phyloP scores from a whole-genome alignment of 169 alveolate genomes.

The Besnoitia besnoiti region DNA sequence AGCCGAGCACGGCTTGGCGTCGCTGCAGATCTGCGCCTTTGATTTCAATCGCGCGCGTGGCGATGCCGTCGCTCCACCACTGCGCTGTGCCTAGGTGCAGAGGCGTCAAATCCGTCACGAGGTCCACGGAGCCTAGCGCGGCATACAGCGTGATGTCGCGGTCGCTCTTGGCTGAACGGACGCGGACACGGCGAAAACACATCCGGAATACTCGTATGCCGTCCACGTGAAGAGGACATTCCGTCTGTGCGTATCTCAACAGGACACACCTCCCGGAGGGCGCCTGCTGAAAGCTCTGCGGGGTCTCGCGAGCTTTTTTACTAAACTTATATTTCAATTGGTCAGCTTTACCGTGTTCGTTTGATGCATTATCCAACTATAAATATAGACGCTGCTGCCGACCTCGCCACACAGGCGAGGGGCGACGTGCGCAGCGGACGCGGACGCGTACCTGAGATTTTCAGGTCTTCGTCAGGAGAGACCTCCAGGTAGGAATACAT shows the following conservation, averaged over 20 bases:
- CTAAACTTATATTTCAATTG: background rate
- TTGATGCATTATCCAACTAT: background rate
- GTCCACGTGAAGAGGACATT: too few relatives aligned
- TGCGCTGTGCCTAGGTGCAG: slow-evolving; percentile 30
- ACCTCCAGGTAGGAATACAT: background rate
- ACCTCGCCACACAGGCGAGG: too few relatives aligned
- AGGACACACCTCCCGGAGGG: too few relatives aligned
- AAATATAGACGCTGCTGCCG: background rate
- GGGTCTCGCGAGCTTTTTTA: too few relatives aligned
- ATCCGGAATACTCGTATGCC: too few relatives aligned
- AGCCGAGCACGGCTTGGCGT: slow-evolving; percentile 22
- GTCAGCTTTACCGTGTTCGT: background rate
- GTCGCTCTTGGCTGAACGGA: background rate
- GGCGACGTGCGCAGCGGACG: too few relatives aligned
- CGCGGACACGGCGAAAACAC: too few relatives aligned
- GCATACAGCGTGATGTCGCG: background rate
- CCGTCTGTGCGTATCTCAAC: too few relatives aligned
- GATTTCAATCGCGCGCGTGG: background rate
- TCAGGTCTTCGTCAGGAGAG: background rate
- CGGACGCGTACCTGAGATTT: background rate
- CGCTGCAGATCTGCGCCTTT: slow-evolving; percentile 18
- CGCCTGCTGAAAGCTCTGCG: too few relatives aligned
- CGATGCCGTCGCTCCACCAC: background rate
- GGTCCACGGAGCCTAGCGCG: background rate
- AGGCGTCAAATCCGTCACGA: slow-evolving; percentile 7